Base-by-base conservation (phyloP, 2,329 filamentous ascomycete species). In the Apiospora hydei region DNA sequence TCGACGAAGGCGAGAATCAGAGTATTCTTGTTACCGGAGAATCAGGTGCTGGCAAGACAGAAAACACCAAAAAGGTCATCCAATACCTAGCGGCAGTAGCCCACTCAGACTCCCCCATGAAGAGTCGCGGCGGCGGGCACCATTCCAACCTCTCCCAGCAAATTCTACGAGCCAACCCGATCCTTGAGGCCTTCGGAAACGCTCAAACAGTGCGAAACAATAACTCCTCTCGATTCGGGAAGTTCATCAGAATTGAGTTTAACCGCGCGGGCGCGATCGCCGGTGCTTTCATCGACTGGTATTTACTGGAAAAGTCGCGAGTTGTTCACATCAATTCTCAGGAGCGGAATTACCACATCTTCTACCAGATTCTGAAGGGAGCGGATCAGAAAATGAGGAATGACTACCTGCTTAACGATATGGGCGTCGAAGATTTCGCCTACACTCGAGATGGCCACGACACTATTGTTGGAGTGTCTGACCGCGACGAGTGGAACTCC, bases 11-110 rank as follows among this genome's bases (percentile, higher is more conserved):
- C 53, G 88, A 95, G 76, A 98, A 99, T 77, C 96, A 99, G 83
- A 98, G 96, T 78, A 99, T 99, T 77, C 87, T 99, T 70, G 97
- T 99, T 30, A 99, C 96, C 3, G 96, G 96, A 83, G 96, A 99
- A 84, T 99, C 96, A 24, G 96, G 96, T 80, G 96, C 96, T 46
- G 96, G 96, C 77, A 99, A 99, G 85, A 99, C 96, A 0, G 96
- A 99, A 81, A 99, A 99, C 81, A 99, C 96, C 21, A 99, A 99
- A 81, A 99, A 99, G 82, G 96, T 99, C 77, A 99, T 99, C 71
- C 97, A 99, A 79, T 99, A 99, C 80, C 90, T 99, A 61, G 96
- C 96, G 18, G 95, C 96, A 1, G 96, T 99, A 66, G 96, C 96
- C 13, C 93, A 94, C 57, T 90, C 94, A 0, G 96, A 98, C 73